Evolutionary conservation across 1,284 basidiomycete genomes (phyloP).

Genomic region (Ceratobasidium theobromae): DNA sequence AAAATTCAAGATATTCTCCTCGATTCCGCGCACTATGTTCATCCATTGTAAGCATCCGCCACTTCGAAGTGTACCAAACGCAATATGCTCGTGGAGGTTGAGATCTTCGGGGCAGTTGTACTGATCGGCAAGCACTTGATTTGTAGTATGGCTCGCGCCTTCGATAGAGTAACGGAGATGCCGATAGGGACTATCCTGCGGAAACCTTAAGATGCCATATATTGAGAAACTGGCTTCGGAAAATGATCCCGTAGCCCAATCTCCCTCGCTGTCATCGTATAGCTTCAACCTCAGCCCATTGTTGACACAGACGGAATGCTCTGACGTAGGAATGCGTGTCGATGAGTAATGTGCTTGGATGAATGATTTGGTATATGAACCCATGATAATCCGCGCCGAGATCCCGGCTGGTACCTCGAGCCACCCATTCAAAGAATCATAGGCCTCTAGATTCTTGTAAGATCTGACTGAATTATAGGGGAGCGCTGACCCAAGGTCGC

Average conservation of each 20-base stretch:
- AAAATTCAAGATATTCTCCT: conserved; percentile 23
- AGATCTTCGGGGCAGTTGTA: conserved; percentile 14
- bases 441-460: not conserved
- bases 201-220: conserved; percentile 17
- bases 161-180: conserved; percentile 11
- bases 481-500: not conserved
- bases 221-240: not conserved
- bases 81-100: conserved; percentile 34
- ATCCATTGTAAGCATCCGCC: conserved; percentile 34
- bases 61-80: conserved; percentile 31
- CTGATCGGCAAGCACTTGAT: conserved; percentile 30
- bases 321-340: conserved; percentile 1
- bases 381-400: conserved; percentile 13
- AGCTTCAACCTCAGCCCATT: conserved; percentile 13
- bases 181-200: conserved; percentile 3
- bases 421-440: not conserved
- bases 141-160: conserved; percentile 15
- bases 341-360: conserved; percentile 6
- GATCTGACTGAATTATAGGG: not conserved
- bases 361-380: conserved; percentile 30
- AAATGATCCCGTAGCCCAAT: not conserved
- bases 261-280: not conserved
- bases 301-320: conserved; percentile 6
- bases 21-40: conserved; percentile 34
- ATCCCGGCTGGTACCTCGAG: not conserved